Percentiles rank a stretch among this genome's conserved stretches.
Conservation (phyloP, 2,329 filamentous ascomycete genomes). For the Beauveria caledonica region DNA sequence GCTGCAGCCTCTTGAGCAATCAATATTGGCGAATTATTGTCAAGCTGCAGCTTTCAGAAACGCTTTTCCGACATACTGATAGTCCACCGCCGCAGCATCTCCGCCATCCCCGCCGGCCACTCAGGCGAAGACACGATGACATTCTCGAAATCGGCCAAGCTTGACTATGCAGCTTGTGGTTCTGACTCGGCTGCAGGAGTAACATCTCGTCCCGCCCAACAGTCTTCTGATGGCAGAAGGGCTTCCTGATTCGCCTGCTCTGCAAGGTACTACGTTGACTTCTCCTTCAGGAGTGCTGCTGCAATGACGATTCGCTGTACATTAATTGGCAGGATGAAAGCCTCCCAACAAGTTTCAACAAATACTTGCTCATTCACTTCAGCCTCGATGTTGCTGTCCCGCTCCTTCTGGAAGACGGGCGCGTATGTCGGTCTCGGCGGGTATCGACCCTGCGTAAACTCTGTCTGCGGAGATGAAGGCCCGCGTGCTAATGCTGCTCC, state of each 20-base stretch:
- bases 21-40: neutral
- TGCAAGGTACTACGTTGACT: neutral
- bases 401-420: neutral
- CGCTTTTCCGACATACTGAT: neutral
- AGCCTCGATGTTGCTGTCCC: neutral
- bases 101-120: neutral
- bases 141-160: neutral
- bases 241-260: neutral
- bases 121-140: neutral
- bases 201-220: neutral
- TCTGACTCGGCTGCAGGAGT: neutral
- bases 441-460: neutral
- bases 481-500: neutral
- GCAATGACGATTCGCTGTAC: neutral
- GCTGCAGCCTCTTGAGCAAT: slow-evolving; percentile 3
- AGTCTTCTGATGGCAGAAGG: neutral
- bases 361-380: neutral
- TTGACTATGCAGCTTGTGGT: neutral
- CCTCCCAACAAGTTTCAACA: no score
- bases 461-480: slow-evolving; percentile 3
- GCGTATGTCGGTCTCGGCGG: slow-evolving; percentile 5
- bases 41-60: neutral
- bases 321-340: no score
- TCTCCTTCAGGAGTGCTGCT: neutral
- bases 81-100: neutral